These are phyloP conservation scores for Phytophthora quininea DNA, from an alignment of 352 stramenopile species.

Conservation along the genomic window DNA sequence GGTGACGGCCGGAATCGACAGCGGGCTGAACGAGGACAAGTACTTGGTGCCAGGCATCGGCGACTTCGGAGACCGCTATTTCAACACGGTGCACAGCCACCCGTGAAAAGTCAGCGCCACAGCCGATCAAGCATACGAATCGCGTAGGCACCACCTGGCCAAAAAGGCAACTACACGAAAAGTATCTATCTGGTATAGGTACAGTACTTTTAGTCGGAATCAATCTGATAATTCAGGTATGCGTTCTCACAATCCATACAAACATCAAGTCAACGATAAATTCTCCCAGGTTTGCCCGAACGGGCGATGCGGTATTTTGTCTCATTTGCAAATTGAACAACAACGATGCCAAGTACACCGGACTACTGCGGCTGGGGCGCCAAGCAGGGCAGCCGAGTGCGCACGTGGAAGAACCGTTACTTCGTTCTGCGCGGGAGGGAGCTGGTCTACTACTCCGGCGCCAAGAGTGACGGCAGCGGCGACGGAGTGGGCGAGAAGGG, in stretches of 20 bases:
- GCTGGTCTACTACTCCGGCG: constrained; percentile 61
- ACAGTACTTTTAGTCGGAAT: neutral
- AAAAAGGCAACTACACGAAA: neutral
- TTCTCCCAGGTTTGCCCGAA: no score
- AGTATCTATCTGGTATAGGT: no score
- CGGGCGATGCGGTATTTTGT: no score
- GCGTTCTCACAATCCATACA: neutral
- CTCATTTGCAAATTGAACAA: neutral
- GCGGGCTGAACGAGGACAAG: constrained; percentile 92
- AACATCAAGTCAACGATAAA: neutral
- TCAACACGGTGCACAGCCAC: constrained; percentile 52
- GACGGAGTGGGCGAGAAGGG: constrained; percentile 64
- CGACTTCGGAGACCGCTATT: constrained; percentile 95
- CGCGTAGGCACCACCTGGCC: neutral
- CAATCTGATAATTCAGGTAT: neutral
- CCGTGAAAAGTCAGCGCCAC: constrained; percentile 6
- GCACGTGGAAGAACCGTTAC: constrained; percentile 77
- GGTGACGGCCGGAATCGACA: constrained; percentile 80
- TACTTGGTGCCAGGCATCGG: constrained; percentile 96
- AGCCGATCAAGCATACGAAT: neutral
- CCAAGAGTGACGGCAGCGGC: constrained; percentile 40
- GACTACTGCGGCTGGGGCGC: constrained; percentile 66
- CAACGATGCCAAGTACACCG: constrained; percentile 17
- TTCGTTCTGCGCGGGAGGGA: constrained; percentile 67
- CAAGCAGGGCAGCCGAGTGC: constrained; percentile 77